These are phyloP conservation scores for Salix koriyanagi DNA, from an alignment of 345 rosid genomes.

Conservation along the genomic window DNA sequence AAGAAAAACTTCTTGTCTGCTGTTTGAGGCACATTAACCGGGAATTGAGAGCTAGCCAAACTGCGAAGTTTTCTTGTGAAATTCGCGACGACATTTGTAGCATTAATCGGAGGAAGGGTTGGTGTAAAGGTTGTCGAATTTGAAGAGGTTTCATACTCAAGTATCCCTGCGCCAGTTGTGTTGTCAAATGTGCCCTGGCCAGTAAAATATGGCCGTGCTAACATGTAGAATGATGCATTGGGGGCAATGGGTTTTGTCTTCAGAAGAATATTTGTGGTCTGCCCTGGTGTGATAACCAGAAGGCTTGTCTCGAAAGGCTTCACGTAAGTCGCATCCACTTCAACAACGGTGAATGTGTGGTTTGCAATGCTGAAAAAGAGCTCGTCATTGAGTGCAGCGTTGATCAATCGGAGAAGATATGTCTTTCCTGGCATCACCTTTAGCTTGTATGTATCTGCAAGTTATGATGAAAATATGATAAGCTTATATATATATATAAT, in stretches of 20 bases:
- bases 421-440: constrained; percentile 65
- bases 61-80: constrained; percentile 49
- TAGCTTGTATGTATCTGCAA: constrained; percentile 59
- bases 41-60: constrained; percentile 45
- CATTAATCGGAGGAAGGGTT: constrained; percentile 51
- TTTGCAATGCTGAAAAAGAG: constrained; percentile 75
- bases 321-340: constrained; percentile 70
- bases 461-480: neutral
- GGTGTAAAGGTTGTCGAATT: constrained; percentile 34
- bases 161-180: constrained; percentile 60
- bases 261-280: constrained; percentile 67
- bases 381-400: constrained; percentile 71
- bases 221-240: constrained; percentile 51
- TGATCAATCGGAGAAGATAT: constrained; percentile 66
- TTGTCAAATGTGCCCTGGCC: constrained; percentile 65
- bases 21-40: constrained; percentile 52
- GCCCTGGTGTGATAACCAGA: constrained; percentile 56
- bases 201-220: constrained; percentile 66
- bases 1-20: constrained; percentile 45
- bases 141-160: constrained; percentile 39
- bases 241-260: constrained; percentile 52
- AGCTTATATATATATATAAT: no score
- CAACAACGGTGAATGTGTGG: constrained; percentile 59
- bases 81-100: constrained; percentile 43
- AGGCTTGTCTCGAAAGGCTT: constrained; percentile 61